Conservation (phyloP, 2,329 filamentous ascomycete species). For the Metarhizium sp. region DNA sequence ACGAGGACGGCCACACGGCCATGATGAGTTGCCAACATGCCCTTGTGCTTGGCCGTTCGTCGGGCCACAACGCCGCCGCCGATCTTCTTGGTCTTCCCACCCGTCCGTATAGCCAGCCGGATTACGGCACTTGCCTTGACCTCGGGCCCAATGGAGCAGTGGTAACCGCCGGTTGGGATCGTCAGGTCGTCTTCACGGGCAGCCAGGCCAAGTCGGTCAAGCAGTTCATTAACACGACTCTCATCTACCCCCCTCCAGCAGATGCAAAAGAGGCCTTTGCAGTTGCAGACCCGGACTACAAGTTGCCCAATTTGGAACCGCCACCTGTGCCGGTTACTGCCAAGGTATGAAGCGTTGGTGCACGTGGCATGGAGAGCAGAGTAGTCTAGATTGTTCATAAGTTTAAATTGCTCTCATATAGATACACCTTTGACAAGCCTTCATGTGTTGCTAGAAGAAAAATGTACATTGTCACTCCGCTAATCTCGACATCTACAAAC, state of each 20-base stretch:
- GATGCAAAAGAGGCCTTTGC: not conserved
- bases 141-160: conserved; percentile 21
- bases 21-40: conserved; percentile 31
- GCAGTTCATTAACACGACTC: conserved; percentile 18
- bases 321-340: not conserved
- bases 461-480: not conserved
- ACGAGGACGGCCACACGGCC: conserved; percentile 16
- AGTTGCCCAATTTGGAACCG: not conserved
- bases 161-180: conserved; percentile 20
- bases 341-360: not conserved
- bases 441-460: no score
- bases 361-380: not conserved
- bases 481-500: not conserved
- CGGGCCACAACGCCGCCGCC: not conserved
- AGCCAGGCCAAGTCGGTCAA: conserved; percentile 23
- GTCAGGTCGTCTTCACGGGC: conserved; percentile 16
- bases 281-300: not conserved
- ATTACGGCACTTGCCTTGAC: conserved; percentile 24
- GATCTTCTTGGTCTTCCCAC: conserved; percentile 1
- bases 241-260: conserved; percentile 24
- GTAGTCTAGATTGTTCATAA: not conserved
- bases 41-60: conserved; percentile 20
- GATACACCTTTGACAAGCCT: no score
- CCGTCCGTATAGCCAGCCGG: conserved; percentile 17
- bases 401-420: no score